These are phyloP conservation scores for Croton setiger DNA, from an alignment of 441 rosid genomes.

Conservation along the genomic window DNA sequence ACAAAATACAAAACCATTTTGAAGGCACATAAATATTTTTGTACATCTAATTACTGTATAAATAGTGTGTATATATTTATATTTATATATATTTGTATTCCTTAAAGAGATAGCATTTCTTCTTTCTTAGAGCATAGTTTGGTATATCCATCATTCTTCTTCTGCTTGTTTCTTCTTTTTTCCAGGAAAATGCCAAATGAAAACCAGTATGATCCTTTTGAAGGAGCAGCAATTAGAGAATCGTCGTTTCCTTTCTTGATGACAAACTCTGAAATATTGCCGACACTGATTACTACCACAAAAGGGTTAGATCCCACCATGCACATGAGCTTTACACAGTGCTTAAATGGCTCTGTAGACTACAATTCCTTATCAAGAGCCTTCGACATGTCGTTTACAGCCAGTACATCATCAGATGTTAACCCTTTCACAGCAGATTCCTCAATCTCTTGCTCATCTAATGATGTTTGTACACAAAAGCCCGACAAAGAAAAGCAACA, in stretches of 20 bases:
- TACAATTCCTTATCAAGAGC: slow-evolving; percentile 39
- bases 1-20: too few species aligned
- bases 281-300: not conserved
- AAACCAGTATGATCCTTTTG: not conserved
- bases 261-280: not conserved
- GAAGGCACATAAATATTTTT: too few species aligned
- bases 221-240: not conserved
- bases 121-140: too few species aligned
- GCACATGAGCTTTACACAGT: not conserved
- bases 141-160: not conserved
- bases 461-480: slow-evolving; percentile 37
- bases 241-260: not conserved
- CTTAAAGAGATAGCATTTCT: too few species aligned
- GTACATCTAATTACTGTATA: too few species aligned
- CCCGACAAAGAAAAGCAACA: slow-evolving; percentile 31
- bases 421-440: slow-evolving; percentile 46
- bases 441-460: slow-evolving; percentile 52
- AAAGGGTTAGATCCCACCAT: not conserved
- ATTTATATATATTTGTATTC: too few species aligned
- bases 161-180: not conserved
- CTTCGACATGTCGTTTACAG: slow-evolving; percentile 39
- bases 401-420: slow-evolving; percentile 52
- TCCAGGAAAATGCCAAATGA: not conserved
- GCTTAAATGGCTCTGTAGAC: not conserved
- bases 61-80: too few species aligned